Conservation (phyloP, 2,329 filamentous ascomycete genomes). For the Alternaria ethzedia region DNA sequence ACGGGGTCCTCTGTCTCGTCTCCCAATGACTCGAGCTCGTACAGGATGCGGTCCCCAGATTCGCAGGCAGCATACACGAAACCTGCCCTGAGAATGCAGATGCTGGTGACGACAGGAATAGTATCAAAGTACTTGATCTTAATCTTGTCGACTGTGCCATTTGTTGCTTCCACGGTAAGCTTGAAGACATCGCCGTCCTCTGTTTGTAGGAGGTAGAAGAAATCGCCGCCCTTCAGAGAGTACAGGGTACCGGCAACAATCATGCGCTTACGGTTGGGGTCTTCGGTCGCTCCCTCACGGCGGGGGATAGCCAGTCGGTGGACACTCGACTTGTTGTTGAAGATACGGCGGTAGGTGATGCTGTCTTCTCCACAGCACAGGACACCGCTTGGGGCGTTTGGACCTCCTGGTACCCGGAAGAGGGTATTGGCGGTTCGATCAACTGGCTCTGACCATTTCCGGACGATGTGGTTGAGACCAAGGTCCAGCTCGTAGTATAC, state of each 20-base stretch:
- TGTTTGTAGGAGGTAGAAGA: constrained; percentile 95
- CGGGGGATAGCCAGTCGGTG: constrained; percentile 90
- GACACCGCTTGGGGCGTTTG: constrained; percentile 92
- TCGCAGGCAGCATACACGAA: constrained; percentile 94
- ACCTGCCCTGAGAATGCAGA: constrained; percentile 93
- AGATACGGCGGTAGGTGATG: constrained; percentile 96
- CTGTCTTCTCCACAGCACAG: constrained; percentile 93
- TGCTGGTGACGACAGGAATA: constrained; percentile 82
- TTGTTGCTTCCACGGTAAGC: constrained; percentile 88
- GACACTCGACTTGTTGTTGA: constrained; percentile 71
- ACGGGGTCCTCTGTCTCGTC: constrained; percentile 92
- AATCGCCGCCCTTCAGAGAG: constrained; percentile 85
- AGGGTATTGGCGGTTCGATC: constrained; percentile 87
- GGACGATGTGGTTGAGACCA: constrained; percentile 94
- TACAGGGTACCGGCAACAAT: constrained; percentile 96
- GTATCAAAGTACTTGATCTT: constrained; percentile 99
- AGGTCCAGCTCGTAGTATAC: constrained; percentile 98
- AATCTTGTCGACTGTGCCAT: constrained; percentile 68
- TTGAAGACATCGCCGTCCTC: constrained; percentile 99
- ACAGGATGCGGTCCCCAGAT: constrained; percentile 91
- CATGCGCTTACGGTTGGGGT: constrained; percentile 85
- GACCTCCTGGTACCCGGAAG: constrained; percentile 93
- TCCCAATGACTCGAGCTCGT: constrained; percentile 96
- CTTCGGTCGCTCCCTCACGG: constrained; percentile 84
- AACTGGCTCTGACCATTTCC: constrained; percentile 94